These are phyloP conservation scores for Chrysosporium keratinophilum DNA, from an alignment of 2,329 filamentous ascomycete species.

Conservation along the genomic window DNA sequence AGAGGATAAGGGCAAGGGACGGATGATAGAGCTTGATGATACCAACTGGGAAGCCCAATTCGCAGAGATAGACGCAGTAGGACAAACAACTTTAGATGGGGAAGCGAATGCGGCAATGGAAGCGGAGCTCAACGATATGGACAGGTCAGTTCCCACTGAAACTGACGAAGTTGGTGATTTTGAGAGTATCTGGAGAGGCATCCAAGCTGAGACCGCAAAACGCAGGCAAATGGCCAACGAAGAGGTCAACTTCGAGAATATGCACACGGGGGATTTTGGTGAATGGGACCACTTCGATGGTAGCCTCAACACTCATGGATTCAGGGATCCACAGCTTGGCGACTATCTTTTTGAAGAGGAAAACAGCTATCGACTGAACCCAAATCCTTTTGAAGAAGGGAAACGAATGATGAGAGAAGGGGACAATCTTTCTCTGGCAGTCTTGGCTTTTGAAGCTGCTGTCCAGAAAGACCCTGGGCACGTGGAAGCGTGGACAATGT, in stretches of 20 bases:
- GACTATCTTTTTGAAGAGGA: constrained; percentile 92
- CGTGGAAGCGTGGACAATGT: constrained; percentile 83
- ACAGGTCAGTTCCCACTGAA: constrained; percentile 64
- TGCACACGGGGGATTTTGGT: constrained; percentile 60
- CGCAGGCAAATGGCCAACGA: constrained; percentile 53
- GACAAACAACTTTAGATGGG: constrained; percentile 45
- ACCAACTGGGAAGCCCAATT: constrained; percentile 95
- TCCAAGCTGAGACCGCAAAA: constrained; percentile 37
- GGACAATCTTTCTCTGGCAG: constrained; percentile 85
- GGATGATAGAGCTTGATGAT: constrained; percentile 84
- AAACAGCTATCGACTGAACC: constrained; percentile 72
- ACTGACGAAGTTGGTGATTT: constrained; percentile 65
- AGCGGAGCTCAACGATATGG: constrained; percentile 77
- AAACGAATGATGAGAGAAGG: constrained; percentile 86
- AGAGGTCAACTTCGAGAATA: constrained; percentile 44
- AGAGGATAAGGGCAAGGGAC: constrained; percentile 71
- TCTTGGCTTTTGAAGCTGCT: constrained; percentile 89
- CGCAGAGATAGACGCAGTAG: constrained; percentile 62
- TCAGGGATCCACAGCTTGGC: constrained; percentile 68
- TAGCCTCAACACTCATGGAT: constrained; percentile 53
- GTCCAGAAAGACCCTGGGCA: constrained; percentile 82
- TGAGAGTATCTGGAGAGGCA: constrained; percentile 58
- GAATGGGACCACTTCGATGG: constrained; percentile 70
- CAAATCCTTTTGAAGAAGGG: constrained; percentile 84
- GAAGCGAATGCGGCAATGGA: constrained; percentile 68